A percentile compares a stretch with the other conserved stretches of the same genome.
These are phyloP conservation scores for Discostella stelligera DNA, from an alignment of 352 stramenopile species.

Conservation along the genomic window DNA sequence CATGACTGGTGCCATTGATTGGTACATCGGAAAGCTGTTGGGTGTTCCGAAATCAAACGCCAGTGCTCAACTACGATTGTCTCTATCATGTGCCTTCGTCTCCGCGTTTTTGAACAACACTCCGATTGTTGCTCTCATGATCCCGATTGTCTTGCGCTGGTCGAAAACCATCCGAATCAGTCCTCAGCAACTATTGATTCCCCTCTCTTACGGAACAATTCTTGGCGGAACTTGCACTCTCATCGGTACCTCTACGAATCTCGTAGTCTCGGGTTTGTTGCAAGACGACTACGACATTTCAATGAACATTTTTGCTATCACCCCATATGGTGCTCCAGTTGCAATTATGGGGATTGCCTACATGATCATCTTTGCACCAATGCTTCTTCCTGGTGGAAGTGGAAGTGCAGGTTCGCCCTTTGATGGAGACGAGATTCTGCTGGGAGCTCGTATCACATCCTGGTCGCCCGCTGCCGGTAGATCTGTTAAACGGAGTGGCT, in stretches of 20 bases:
- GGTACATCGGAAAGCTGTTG: conserved; percentile 81
- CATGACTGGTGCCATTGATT: conserved; percentile 66
- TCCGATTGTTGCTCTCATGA: conserved; percentile 83
- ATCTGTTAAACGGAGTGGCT: conserved; percentile 72
- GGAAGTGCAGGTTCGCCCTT: conserved; percentile 18
- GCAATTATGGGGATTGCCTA: conserved; percentile 74
- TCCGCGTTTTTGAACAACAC: conserved; percentile 85
- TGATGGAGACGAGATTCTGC: conserved; percentile 56
- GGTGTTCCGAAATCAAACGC: conserved; percentile 63
- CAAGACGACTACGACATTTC: conserved; percentile 49
- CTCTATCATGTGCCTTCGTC: conserved; percentile 74
- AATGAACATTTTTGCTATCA: conserved; percentile 80
- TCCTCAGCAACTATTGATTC: conserved; percentile 76
- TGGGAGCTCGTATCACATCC: conserved; percentile 62
- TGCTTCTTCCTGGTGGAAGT: conserved; percentile 59
- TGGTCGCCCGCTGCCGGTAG: conserved; percentile 70
- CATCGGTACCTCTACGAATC: conserved; percentile 83
- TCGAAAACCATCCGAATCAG: conserved; percentile 64
- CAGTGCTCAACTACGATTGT: conserved; percentile 75
- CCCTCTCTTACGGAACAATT: conserved; percentile 80
- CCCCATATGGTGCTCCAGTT: conserved; percentile 72
- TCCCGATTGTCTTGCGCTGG: conserved; percentile 82
- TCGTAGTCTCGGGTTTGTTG: conserved; percentile 78
- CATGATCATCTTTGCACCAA: conserved; percentile 69
- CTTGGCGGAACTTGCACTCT: conserved; percentile 82